Percentiles rank a stretch among this genome's conserved stretches.
Evolutionary conservation across 345 rosid species (phyloP).

Genomic region (Turnera subulata): DNA sequence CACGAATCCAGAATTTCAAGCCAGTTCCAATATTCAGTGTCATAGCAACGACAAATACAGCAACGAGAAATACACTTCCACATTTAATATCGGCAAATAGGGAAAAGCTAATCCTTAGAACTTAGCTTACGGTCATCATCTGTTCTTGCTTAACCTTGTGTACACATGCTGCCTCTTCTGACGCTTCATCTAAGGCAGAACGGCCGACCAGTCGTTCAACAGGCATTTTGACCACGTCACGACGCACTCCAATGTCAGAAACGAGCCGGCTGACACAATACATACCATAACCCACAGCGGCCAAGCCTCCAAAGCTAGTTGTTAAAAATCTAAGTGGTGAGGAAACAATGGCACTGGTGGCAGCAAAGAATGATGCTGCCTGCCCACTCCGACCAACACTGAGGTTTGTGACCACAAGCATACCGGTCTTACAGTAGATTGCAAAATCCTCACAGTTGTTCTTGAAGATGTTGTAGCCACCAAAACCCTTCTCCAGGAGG

Average conservation of each 20-base stretch:
- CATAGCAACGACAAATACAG: no score
- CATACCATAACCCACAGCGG: slow-evolving; percentile 46
- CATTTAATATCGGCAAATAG: no score
- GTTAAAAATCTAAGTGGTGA: slow-evolving; percentile 47
- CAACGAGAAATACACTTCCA: no score
- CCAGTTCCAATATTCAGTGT: no score
- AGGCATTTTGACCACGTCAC: slow-evolving; percentile 42
- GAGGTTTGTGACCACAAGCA: slow-evolving; percentile 40
- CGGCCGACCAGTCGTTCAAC: slow-evolving; percentile 43
- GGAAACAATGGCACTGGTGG: slow-evolving; percentile 35
- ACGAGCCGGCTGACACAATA: slow-evolving; percentile 45
- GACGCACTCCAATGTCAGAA: slow-evolving; percentile 63
- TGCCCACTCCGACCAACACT: slow-evolving; percentile 75
- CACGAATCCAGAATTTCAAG: no score
- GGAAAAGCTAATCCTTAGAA: no score
- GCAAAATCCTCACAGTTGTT: slow-evolving; percentile 86
- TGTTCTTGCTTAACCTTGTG: no score
- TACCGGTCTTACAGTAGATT: slow-evolving; percentile 66
- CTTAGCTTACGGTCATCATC: no score
- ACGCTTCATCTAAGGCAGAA: not conserved
- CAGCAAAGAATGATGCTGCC: slow-evolving; percentile 54
- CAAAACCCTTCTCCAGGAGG: slow-evolving; percentile 65
- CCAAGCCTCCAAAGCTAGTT: slow-evolving; percentile 51
- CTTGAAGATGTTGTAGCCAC: slow-evolving; percentile 53
- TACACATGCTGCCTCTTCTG: slow-evolving; percentile 1